These are phyloP conservation scores for Fraxinus pennsylvanica DNA, from an alignment of 257 asterid species.

Conservation along the genomic window DNA sequence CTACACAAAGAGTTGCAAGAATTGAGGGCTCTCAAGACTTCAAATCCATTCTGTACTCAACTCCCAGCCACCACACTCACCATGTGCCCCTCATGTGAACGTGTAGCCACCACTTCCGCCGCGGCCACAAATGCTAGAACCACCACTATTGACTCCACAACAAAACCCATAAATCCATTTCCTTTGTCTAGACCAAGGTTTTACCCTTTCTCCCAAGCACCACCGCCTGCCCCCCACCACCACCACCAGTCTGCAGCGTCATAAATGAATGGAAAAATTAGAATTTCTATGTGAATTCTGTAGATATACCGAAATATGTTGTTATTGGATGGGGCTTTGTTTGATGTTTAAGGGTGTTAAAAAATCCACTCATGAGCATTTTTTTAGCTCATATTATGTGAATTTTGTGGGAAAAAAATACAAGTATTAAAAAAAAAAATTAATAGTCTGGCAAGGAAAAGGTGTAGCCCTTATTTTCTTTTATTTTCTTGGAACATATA, in stretches of 20 bases:
- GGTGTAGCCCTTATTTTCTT: conserved; percentile 1
- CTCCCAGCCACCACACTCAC: conserved; percentile 82
- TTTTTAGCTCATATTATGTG: conserved; percentile 43
- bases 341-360: conserved; percentile 23
- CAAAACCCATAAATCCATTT: conserved; percentile 40
- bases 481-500: conserved; percentile 12
- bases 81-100: conserved; percentile 93
- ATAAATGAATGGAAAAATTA: not conserved
- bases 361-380: conserved; percentile 25
- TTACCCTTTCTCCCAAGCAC: conserved; percentile 50
- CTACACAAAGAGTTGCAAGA: conserved; percentile 77
- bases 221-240: conserved; percentile 10
- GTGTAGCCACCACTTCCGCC: conserved; percentile 41
- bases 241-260: conserved; percentile 59
- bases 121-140: not conserved
- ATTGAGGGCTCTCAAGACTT: conserved; percentile 64
- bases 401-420: conserved; percentile 35
- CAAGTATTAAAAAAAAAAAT: not conserved
- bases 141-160: conserved; percentile 22
- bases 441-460: not conserved
- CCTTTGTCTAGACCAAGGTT: conserved; percentile 53
- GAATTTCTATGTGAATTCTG: conserved; percentile 17
- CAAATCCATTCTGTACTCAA: conserved; percentile 71
- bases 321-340: conserved; percentile 27
- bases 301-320: conserved; percentile 32